A percentile compares a stretch with the other conserved stretches of the same genome.
Evolutionary conservation across 441 rosid genomes (phyloP).

Genomic region (Euphorbia schlechtendalii): DNA sequence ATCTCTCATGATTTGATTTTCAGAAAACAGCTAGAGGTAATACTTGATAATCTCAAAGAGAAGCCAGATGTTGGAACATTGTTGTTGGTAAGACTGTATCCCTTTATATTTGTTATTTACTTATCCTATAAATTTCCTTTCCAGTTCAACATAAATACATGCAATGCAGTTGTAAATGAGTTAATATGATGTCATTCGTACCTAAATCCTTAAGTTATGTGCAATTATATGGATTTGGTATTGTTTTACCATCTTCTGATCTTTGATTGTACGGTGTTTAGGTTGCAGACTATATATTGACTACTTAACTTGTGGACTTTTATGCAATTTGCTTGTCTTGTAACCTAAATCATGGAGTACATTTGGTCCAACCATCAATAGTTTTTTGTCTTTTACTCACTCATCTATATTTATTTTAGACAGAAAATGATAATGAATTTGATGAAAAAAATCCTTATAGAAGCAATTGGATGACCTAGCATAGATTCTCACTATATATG

Average conservation of each 20-base stretch:
- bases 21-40: constrained; percentile 93
- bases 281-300: background rate
- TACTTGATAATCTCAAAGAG: constrained; percentile 77
- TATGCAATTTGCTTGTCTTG: background rate
- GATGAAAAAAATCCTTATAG: background rate
- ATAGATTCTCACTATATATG: background rate
- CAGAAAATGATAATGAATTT: background rate
- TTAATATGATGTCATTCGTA: background rate
- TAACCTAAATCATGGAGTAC: background rate
- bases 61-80: constrained; percentile 90
- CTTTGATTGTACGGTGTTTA: background rate
- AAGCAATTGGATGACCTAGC: background rate
- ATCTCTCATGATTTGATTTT: constrained; percentile 21
- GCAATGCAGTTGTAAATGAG: background rate
- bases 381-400: background rate
- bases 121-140: background rate
- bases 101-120: background rate
- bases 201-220: background rate
- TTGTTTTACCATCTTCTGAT: constrained; percentile 1
- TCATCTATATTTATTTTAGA: background rate
- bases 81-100: constrained; percentile 47
- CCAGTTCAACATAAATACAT: background rate
- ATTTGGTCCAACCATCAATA: background rate
- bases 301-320: background rate
- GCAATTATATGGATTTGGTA: background rate